Base-by-base conservation (phyloP, 2,329 filamentous ascomycete species). In the Scolecobasidium constrictum region DNA sequence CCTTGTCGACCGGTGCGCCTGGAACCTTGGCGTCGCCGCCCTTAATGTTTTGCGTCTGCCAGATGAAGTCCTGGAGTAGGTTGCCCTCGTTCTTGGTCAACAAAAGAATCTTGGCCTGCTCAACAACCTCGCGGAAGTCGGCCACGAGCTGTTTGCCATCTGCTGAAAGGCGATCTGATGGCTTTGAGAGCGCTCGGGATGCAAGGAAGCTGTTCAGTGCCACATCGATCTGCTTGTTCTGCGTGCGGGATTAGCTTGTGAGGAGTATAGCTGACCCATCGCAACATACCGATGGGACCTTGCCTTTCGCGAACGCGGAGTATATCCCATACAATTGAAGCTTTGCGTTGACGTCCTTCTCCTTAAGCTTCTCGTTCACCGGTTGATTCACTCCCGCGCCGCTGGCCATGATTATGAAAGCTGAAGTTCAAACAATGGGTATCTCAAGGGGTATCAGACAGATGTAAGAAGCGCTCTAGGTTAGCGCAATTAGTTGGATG, bases 141-240 rank as follows among this genome's bases (percentile, higher is more conserved):
- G 69, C 66, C 3, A 95, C 77, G 2, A 98, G 75, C n/a, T 66
- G 63, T 58, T 80, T 80, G 46, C 92, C 92, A 52, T 98, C 92
- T 1, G 71, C 50, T 0, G 90, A 96, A 4, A 98, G 79, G 58
- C 82, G 81, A 47, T 73, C 67, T 1, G 85, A 82, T 4, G 88
- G 87, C 18, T 66, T 76, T 3, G 76, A 64, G 19, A 96, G 68
- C 6, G 77, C 69, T 58, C 75, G 78, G 51, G 83, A 88, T 23
- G 72, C 71, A 40, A 95, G 72, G 53, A 86, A 83, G 59, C 83
- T 92, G 73, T 93, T 96, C 59, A 98, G 66, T 20, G 92, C 88
- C 38, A 95, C 73, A 67, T 96, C 92, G 61, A 95, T 93, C 69
- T 95, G 88, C 55, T 90, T 85, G 65, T 95, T 95, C 82, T 86